A percentile compares a stretch with the other conserved stretches of the same genome.
Evolutionary conservation across 2,329 filamentous ascomycete species (phyloP).

Genomic region (Pseudogymnoascus sp.): DNA sequence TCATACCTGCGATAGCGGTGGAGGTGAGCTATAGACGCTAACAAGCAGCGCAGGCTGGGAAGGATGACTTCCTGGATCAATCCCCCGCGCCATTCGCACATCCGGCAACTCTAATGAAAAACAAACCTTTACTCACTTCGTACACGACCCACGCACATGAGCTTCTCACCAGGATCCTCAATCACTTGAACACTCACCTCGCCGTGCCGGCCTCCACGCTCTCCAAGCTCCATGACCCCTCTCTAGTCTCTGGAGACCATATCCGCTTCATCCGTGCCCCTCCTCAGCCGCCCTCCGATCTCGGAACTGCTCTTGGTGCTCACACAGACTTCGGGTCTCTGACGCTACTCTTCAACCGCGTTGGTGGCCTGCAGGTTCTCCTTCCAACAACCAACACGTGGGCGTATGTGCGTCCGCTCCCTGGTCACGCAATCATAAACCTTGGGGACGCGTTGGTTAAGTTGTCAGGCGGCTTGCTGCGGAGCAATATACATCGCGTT

Average conservation of each 20-base stretch:
- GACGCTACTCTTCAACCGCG: constrained; percentile 34
- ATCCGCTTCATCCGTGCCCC: constrained; percentile 24
- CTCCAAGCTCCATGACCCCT: constrained; percentile 16
- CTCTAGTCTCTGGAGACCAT: constrained; percentile 20
- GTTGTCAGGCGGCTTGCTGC: constrained; percentile 29
- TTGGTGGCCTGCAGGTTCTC: constrained; percentile 34
- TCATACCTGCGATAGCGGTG: neutral
- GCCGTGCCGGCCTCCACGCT: constrained; percentile 20
- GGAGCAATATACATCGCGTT: constrained; percentile 30
- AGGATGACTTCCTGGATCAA: constrained; percentile 24
- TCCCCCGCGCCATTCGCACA: constrained; percentile 17
- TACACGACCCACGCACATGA: constrained; percentile 20
- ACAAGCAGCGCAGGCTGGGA: constrained; percentile 5
- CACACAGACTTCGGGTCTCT: constrained; percentile 35
- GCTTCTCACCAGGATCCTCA: constrained; percentile 19
- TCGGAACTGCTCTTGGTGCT: constrained; percentile 19
- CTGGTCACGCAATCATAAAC: constrained; percentile 32
- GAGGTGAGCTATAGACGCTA: neutral
- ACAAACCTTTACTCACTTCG: constrained; percentile 16
- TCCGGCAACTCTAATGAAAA: constrained; percentile 19
- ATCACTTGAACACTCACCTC: constrained; percentile 22
- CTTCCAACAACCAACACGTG: constrained; percentile 23
- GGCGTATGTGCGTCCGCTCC: constrained; percentile 30
- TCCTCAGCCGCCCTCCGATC: constrained; percentile 22
- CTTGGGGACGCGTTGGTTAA: constrained; percentile 32